Conservation (phyloP, 495 filamentous ascomycete species). For the Podospora pseudocomata region DNA sequence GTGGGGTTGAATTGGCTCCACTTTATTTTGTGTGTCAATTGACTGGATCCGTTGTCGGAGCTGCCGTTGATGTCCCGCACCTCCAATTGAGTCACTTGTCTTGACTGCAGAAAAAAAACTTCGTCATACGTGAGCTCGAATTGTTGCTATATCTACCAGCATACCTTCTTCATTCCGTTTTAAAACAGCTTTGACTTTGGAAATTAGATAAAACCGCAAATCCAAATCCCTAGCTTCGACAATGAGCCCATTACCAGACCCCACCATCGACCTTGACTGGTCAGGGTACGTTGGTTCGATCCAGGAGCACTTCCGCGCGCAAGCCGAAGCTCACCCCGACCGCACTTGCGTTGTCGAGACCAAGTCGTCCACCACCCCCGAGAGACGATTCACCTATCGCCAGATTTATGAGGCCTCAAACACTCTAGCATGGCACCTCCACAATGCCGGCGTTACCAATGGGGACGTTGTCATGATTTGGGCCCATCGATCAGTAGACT, state of each 20-base stretch:
- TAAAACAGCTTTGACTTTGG: neutral
- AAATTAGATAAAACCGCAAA: neutral
- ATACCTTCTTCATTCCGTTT: neutral
- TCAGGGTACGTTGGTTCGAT: constrained; percentile 64
- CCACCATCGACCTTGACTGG: constrained; percentile 77
- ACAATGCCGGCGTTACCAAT: constrained; percentile 64
- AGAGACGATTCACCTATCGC: constrained; percentile 74
- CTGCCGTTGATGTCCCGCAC: neutral
- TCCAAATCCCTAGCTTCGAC: neutral
- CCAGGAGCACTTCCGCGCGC: constrained; percentile 46
- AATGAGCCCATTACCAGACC: constrained; percentile 59
- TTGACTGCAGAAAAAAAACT: neutral
- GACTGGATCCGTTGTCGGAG: neutral
- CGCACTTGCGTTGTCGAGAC: constrained; percentile 83
- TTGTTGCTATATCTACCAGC: neutral
- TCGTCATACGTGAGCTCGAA: neutral
- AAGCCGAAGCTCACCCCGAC: constrained; percentile 71
- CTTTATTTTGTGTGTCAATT: neutral
- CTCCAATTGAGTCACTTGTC: constrained; percentile 2
- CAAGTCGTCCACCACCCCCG: constrained; percentile 53
- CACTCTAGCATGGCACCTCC: constrained; percentile 71
- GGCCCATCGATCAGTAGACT: constrained; percentile 73
- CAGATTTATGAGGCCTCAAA: constrained; percentile 89
- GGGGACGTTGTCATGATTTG: constrained; percentile 95
- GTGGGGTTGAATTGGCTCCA: neutral